Evolutionary conservation across 2,329 filamentous ascomycete species (phyloP), one percentile per base, ranked within the genome.

Genomic region (Fusarium musae): DNA sequence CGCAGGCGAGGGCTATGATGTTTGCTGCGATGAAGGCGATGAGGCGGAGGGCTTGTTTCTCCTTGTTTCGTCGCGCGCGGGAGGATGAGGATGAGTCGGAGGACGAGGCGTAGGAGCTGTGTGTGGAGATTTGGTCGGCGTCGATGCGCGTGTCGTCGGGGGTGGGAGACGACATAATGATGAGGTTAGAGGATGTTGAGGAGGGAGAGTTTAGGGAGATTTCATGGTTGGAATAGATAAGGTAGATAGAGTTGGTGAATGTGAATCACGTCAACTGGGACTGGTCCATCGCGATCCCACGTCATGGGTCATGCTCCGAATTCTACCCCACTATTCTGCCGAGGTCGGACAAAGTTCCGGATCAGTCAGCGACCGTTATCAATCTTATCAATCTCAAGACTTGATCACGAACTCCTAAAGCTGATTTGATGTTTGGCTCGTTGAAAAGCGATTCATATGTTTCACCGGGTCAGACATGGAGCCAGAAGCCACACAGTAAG

Each of bases 1-100:
- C 96, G 36, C 95, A 96, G 80, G 93, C 96, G 37, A 98, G 88
- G 19, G 89, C 85, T 21, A 86, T 86, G 21, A 90, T 71, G 36
- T 91, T 85, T 34, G 90, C 86, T 28, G 85, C 84, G 34, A 86
- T 72, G 77, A 91, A 90, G 62, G 89, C 86, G 50, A 88, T 63
- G 73, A 82, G 72, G 64, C 85, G 86, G 36, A 83, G 70, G n/a
- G 78, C 60, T 39, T 79, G 77, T 61, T 81, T 83, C 57, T 73
- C 76, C 46, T 75, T 77, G 32, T 75, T 64, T 46, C 69, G 70
- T 50, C 73, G 79, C 34, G 63, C 72, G 56, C 76, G 72, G 52
- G 75, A 77, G 50, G 73, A 69, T 32, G 75, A 77, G 50, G 73
- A 69, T 32, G 65, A 59, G 34, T 66, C 49, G 42, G 44, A 62